Conservation (phyloP, 1,284 basidiomycete species). For the Afroboletus lepidellus region DNA sequence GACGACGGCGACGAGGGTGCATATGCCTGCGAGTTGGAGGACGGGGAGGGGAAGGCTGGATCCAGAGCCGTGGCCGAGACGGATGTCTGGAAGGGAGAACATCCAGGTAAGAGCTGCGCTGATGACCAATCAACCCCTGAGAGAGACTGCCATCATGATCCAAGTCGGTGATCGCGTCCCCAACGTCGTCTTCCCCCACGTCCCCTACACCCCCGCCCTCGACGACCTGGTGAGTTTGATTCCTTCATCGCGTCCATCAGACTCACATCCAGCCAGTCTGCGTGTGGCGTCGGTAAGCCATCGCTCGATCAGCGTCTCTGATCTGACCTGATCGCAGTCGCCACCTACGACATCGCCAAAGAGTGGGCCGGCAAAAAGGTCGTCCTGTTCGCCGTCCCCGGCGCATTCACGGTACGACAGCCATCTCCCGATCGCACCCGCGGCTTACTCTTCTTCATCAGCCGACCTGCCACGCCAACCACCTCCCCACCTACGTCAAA, state of each 20-base stretch:
- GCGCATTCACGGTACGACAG: conserved; percentile 72
- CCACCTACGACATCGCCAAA: conserved; percentile 51
- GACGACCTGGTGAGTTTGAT: conserved; percentile 52
- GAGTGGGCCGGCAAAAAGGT: conserved; percentile 85
- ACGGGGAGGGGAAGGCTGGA: conserved; percentile 53
- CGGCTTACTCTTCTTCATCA: conserved; percentile 26
- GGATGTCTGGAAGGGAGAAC: conserved; percentile 19
- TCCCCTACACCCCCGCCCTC: conserved; percentile 66
- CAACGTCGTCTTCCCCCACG: conserved; percentile 57
- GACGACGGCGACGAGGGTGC: conserved; percentile 69
- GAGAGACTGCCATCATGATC: conserved; percentile 14
- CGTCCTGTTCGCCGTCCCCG: conserved; percentile 75
- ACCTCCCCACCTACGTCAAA: conserved; percentile 69
- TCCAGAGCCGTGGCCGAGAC: conserved; percentile 42
- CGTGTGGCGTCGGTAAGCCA: conserved; percentile 59
- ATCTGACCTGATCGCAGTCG: conserved; percentile 36
- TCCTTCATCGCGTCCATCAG: not conserved
- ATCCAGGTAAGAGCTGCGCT: conserved; percentile 17
- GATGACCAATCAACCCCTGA: not conserved
- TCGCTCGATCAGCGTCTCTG: not conserved
- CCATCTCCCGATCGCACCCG: not conserved
- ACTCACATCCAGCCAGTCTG: conserved; percentile 38
- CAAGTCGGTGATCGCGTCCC: conserved; percentile 65
- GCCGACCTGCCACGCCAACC: conserved; percentile 73
- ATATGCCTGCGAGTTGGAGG: conserved; percentile 61